Base-by-base conservation (phyloP, 129 eudicot genomes). In the Chrysanthemum seticuspe region DNA sequence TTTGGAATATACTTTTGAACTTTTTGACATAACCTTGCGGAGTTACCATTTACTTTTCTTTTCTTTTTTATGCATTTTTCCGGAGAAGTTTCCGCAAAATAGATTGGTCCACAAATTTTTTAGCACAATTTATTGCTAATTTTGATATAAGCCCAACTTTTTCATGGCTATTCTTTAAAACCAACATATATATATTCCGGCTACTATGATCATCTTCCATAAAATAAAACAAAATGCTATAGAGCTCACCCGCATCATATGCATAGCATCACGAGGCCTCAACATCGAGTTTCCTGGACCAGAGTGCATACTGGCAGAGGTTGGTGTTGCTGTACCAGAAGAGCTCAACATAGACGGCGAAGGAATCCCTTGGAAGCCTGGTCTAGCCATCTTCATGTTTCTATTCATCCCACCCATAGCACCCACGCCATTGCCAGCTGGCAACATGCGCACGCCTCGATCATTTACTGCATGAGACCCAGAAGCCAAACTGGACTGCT, bases 211-310 rank as follows among this genome's bases (percentile, higher is more conserved):
- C 10, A 40, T 40, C 47, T 40, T 40, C 10, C 10, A 40, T 40
- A 40, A 40, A 40, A 40, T 40, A 23, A 51, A 36, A 6, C n/a
- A 69, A 56, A 75, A 4, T 19, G 70, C 34, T 19, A 65, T 23
- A 68, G 12, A 16, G 72, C 96, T 83, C 68, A 92, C 97, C 84
- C 89, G 87, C 75, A 81, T 73, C 81, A 83, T 78, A 74, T 89
- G 93, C 82, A 85, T 62, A 70, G 89, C 58, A 68, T 92, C 97
- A 76, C 91, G 93, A 52, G 94, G 89, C 71, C 89, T 83, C 67
- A 74, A 31, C 82, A 81, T 73, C n/a, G 87, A 85, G 83, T 86
- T 91, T 72, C 97, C 97, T 53, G 66, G 66, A 49, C 85, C 86
- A 21, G 96, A 53, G 52, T 83, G 93, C 80, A 88, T 75, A 70